Evolutionary conservation across 2,329 filamentous ascomycete genomes (phyloP).

Genomic region (Alternaria sp.): DNA sequence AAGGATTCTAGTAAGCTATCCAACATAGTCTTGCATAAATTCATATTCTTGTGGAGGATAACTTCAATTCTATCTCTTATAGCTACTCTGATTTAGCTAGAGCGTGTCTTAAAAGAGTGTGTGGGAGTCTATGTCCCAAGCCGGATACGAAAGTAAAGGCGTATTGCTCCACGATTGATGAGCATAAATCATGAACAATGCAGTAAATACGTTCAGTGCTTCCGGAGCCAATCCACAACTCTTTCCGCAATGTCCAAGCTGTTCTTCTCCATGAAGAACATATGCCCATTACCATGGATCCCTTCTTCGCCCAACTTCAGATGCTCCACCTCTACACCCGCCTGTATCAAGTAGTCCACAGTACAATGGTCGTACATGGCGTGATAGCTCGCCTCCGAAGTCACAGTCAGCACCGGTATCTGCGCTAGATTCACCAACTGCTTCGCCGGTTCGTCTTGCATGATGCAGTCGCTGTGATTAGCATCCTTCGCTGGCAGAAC

Average conservation of each 20-base stretch:
- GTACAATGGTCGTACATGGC: constrained; percentile 64
- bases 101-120: too few relatives aligned
- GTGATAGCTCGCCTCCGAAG: constrained; percentile 64
- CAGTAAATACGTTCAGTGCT: not conserved
- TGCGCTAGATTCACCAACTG: constrained; percentile 59
- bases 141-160: too few relatives aligned
- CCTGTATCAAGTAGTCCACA: constrained; percentile 60
- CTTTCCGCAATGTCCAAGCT: constrained; percentile 24
- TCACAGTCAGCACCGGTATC: constrained; percentile 61
- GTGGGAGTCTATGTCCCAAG: too few relatives aligned
- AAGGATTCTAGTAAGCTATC: fast-evolving
- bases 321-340: constrained; percentile 35
- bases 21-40: too few relatives aligned
- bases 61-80: too few relatives aligned
- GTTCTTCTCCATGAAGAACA: constrained; percentile 48
- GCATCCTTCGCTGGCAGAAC: constrained; percentile 32
- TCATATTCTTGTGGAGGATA: too few relatives aligned
- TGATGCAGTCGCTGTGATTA: constrained; percentile 47
- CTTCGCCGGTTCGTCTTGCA: constrained; percentile 53
- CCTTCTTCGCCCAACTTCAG: constrained; percentile 63
- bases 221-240: not conserved
- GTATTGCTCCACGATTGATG: too few relatives aligned
- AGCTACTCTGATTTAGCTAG: too few relatives aligned
- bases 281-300: constrained; percentile 63
- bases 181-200: too few relatives aligned